Conservation (phyloP, 2,329 filamentous ascomycete genomes). For the Diaporthe batatas region DNA sequence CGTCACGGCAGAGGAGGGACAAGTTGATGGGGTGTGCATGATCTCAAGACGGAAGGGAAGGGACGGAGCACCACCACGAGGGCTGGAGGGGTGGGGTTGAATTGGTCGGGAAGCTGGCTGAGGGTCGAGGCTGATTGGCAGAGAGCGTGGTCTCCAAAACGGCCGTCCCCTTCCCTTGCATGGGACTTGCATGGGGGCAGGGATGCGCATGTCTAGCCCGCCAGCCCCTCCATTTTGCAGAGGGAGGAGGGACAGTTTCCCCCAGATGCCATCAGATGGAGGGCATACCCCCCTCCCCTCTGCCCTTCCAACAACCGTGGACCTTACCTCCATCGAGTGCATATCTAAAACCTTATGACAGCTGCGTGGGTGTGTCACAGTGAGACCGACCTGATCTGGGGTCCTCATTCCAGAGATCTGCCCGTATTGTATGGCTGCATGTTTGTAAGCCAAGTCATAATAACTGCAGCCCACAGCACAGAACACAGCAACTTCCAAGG, state of each 20-base stretch:
- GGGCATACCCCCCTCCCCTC: not conserved
- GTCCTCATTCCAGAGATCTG: too few relatives aligned
- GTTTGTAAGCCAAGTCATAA: not conserved
- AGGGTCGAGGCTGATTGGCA: slow-evolving; percentile 27
- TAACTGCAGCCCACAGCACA: not conserved
- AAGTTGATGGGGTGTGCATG: not conserved
- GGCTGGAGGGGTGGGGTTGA: not conserved
- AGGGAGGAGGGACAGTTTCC: not conserved
- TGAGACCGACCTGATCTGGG: slow-evolving; percentile 8
- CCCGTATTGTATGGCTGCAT: too few relatives aligned
- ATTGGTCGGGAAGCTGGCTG: not conserved
- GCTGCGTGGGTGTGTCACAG: slow-evolving; percentile 3
- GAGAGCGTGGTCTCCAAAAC: slow-evolving; percentile 4
- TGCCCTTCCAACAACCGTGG: too few relatives aligned
- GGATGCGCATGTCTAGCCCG: slow-evolving; percentile 10
- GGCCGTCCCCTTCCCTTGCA: slow-evolving; percentile 34
- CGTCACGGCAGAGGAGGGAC: not conserved
- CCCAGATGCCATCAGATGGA: not conserved
- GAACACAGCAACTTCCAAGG: too few relatives aligned
- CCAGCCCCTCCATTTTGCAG: slow-evolving; percentile 37
- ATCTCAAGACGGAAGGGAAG: slow-evolving; percentile 3
- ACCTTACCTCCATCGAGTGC: not conserved
- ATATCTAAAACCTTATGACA: slow-evolving; percentile 20
- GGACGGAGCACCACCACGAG: not conserved
- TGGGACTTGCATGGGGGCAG: slow-evolving; percentile 26